Evolutionary conservation across 331 rosid genomes (phyloP).

Genomic region (Acacia pycnantha): DNA sequence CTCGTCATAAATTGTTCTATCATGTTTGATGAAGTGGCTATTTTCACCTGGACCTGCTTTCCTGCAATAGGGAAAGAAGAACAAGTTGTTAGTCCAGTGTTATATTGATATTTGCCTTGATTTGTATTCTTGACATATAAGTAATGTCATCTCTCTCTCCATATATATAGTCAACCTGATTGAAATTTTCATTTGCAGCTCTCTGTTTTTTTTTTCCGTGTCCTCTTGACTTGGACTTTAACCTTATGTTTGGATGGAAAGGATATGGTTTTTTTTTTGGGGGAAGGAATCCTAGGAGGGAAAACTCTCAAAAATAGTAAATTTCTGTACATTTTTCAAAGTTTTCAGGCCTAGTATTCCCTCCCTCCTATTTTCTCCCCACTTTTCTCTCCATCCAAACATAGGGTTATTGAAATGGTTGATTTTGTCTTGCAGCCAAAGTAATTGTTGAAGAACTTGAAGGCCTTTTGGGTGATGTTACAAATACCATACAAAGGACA

Average conservation of each 20-base stretch:
- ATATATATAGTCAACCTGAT: not conserved
- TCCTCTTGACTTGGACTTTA: slow-evolving; percentile 26
- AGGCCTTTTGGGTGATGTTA: slow-evolving; percentile 48
- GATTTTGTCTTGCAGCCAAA: slow-evolving; percentile 43
- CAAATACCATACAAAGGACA: slow-evolving; percentile 35
- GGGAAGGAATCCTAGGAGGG: too few species aligned
- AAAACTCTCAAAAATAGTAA: too few species aligned
- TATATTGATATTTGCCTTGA: slow-evolving; percentile 3
- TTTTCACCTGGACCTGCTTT: not conserved
- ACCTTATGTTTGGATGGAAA: not conserved
- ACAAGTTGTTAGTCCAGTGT: not conserved
- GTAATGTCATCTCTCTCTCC: not conserved
- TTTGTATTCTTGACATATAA: slow-evolving; percentile 8
- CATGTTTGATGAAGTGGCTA: slow-evolving; percentile 12
- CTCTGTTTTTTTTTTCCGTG: not conserved
- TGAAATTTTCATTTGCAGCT: not conserved
- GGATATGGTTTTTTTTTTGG: too few species aligned
- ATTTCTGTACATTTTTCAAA: too few species aligned
- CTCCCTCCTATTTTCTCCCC: too few species aligned
- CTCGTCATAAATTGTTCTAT: not conserved
- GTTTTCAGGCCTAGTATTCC: too few species aligned
- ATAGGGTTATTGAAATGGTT: slow-evolving; percentile 8
- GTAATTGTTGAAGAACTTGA: slow-evolving; percentile 51
- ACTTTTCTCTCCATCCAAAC: not conserved
- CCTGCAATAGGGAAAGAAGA: not conserved